These are phyloP conservation scores for Mycena metata DNA, from an alignment of 768 basidiomycete species.

Conservation along the genomic window DNA sequence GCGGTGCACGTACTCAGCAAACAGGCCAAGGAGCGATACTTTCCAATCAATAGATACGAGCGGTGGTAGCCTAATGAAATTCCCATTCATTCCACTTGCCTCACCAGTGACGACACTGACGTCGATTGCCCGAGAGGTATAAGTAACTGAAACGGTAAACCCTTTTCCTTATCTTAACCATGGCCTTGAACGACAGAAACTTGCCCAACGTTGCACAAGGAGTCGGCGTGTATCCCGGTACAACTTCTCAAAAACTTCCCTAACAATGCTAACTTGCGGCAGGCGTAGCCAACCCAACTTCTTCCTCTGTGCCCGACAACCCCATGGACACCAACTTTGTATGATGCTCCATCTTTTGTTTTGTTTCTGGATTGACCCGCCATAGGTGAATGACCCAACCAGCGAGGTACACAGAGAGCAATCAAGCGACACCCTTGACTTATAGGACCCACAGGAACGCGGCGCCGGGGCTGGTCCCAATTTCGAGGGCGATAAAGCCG, in stretches of 20 bases:
- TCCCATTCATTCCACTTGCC: not conserved
- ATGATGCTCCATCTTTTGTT: slow-evolving; percentile 34
- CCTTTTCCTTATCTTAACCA: slow-evolving; percentile 33
- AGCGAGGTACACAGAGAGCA: slow-evolving; percentile 10
- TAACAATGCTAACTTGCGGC: too few relatives aligned
- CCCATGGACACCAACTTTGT: slow-evolving; percentile 60
- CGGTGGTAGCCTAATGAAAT: slow-evolving; percentile 40
- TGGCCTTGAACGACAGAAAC: slow-evolving; percentile 53
- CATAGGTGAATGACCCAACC: slow-evolving; percentile 59
- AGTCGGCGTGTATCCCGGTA: slow-evolving; percentile 55
- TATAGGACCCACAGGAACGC: slow-evolving; percentile 37
- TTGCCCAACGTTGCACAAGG: slow-evolving; percentile 44
- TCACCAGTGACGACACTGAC: slow-evolving; percentile 34
- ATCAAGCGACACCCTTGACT: too few relatives aligned
- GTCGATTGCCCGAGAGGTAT: not conserved
- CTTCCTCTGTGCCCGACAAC: slow-evolving; percentile 50
- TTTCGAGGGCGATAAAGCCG: slow-evolving; percentile 57
- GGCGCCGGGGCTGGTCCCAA: slow-evolving; percentile 58
- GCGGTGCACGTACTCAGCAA: slow-evolving; percentile 83
- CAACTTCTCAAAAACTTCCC: not conserved
- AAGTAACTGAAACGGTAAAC: not conserved
- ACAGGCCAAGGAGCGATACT: slow-evolving; percentile 77
- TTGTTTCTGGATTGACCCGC: not conserved
- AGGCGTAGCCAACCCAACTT: slow-evolving; percentile 58
- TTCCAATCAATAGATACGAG: slow-evolving; percentile 50